phyloP scores from a whole-genome alignment of 441 rosid genomes.

The Hura crepitans region DNA sequence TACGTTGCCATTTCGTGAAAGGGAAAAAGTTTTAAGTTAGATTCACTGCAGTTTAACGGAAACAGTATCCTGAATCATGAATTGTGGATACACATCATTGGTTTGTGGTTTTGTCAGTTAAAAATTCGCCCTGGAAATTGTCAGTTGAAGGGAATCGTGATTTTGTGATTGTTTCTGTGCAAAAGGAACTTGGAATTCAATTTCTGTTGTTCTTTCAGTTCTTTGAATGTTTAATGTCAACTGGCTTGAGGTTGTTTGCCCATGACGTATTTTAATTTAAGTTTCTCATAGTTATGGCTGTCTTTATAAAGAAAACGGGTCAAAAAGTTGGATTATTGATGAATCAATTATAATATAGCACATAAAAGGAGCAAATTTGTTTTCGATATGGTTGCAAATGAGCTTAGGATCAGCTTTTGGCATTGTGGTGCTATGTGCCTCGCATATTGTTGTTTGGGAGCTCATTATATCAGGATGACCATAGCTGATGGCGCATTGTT shows the following conservation, averaged over 20 bases:
- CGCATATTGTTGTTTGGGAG: neutral
- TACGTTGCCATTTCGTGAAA: neutral
- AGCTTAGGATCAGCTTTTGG: neutral
- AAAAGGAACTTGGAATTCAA: neutral
- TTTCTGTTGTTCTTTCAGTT: neutral
- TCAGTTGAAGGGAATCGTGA: neutral
- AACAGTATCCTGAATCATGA: neutral
- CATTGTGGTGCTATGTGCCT: neutral
- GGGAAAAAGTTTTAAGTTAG: neutral
- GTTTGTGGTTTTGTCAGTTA: neutral
- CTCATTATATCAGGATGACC: neutral
- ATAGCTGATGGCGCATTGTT: conserved; percentile 16
- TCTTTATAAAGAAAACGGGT: neutral
- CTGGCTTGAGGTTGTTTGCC: neutral
- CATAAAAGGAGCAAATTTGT: neutral
- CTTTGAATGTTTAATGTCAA: neutral
- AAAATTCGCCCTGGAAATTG: neutral
- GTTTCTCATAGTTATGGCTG: neutral
- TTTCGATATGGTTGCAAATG: neutral
- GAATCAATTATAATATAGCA: neutral
- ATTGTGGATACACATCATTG: neutral
- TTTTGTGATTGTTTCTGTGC: no score
- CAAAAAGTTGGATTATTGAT: neutral
- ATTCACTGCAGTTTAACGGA: neutral
- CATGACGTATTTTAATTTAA: neutral